Base-by-base conservation (phyloP, 2,329 filamentous ascomycete species). In the Cladobotryum protrusum region DNA sequence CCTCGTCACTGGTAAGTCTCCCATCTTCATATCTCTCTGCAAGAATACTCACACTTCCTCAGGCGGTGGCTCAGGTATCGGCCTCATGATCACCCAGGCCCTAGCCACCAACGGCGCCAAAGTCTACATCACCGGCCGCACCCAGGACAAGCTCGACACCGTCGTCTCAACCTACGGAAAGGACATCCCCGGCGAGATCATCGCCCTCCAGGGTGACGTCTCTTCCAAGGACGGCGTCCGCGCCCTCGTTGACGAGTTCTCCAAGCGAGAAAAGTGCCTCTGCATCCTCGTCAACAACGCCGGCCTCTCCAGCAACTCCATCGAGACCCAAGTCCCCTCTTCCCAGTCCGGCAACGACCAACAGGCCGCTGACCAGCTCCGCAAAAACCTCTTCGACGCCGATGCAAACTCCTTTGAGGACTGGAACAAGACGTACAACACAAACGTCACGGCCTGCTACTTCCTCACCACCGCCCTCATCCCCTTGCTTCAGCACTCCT, bases 381-480 rank as follows among this genome's bases (percentile, higher is more conserved):
- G 76, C 54, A 61, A 78, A 49, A 81, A 83, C 63, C 72, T 87
- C 24, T 93, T 90, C 70, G 79, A 90, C 45, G 74, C 78, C 39
- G 75, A 84, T 49, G 59, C 65, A 1, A 63, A 68, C 3, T 79
- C 71, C 0, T 74, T 87, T 50, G 80, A 87, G 33, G 80, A 85
- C 58, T 93, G 87, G 89, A 76, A 76, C n/a, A 68, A 77, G 37
- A 80, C 81, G 0, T 91, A 86, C 72, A 79, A 81, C 52, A 88
- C 86, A 17, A 90, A 95, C 56, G 87, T 91, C 11, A 80, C 87
- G 32, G 79, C 78, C 52, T 74, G 82, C 49, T 86, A 81, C 70
- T 86, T 84, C 56, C 73, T 79, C 45, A 83, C 82, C 0, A 75
- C 83, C 45, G 76, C 81, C 0, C 75, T 86, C 41, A 76, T 82